These are phyloP conservation scores for Colletotrichum nymphaeae DNA, from an alignment of 2,329 filamentous ascomycete genomes.

Conservation along the genomic window DNA sequence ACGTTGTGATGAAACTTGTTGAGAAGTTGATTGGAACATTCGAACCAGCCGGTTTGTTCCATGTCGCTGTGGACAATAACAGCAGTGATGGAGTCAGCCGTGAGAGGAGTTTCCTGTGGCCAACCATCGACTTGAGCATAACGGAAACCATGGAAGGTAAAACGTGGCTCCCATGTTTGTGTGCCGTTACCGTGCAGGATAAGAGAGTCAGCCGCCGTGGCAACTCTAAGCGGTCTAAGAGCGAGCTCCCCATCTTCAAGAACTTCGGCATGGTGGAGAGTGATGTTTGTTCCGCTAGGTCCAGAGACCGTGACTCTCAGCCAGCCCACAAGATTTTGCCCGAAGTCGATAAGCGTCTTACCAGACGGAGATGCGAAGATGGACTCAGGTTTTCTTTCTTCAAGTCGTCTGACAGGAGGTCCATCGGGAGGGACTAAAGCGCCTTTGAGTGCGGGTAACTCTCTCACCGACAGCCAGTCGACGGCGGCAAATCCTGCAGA, in stretches of 20 bases:
- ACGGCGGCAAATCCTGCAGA: conserved; percentile 40
- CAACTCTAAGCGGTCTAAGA: conserved; percentile 53
- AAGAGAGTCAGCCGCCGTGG: conserved; percentile 54
- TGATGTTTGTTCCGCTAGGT: conserved; percentile 52
- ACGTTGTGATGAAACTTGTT: conserved; percentile 67
- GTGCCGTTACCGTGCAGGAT: conserved; percentile 41
- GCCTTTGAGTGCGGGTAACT: conserved; percentile 43
- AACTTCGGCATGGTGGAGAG: conserved; percentile 65
- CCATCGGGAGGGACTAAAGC: conserved; percentile 53
- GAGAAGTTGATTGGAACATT: conserved; percentile 61
- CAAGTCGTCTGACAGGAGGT: conserved; percentile 55
- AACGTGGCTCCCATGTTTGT: conserved; percentile 55
- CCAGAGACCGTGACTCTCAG: conserved; percentile 53
- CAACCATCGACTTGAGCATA: conserved; percentile 61
- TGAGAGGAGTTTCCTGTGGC: conserved; percentile 41
- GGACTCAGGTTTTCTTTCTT: conserved; percentile 42
- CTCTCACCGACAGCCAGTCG: conserved; percentile 45
- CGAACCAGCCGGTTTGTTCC: conserved; percentile 59
- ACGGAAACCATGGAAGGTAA: conserved; percentile 66
- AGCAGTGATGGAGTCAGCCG: conserved; percentile 39
- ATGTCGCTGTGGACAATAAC: conserved; percentile 64
- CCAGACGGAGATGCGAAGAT: conserved; percentile 51
- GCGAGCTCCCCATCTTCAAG: conserved; percentile 60
- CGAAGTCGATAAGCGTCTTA: conserved; percentile 64
- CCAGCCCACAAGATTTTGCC: conserved; percentile 68